A percentile compares a stretch with the other conserved stretches of the same genome.
phyloP scores from a whole-genome alignment of 129 eudicot genomes.

The Deinandra increscens region DNA sequence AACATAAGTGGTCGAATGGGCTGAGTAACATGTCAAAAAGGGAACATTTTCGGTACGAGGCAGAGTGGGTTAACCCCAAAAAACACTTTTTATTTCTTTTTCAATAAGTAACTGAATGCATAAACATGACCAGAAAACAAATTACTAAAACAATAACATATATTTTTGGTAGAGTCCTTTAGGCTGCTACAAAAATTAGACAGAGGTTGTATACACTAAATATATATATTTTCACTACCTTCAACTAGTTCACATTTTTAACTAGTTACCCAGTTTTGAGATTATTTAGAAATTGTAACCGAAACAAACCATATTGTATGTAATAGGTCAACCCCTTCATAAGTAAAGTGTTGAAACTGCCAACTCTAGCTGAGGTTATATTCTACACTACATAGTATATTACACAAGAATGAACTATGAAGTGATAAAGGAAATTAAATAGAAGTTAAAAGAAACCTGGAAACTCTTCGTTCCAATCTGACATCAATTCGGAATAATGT shows the following conservation, averaged over 20 bases:
- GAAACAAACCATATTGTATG: neutral
- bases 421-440: neutral
- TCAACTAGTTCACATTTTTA: neutral
- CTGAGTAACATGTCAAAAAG: neutral
- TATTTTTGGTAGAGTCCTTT: neutral
- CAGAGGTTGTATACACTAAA: neutral
- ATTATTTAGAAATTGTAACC: neutral
- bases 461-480: constrained; percentile 83
- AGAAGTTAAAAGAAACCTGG: constrained; percentile 53
- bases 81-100: neutral
- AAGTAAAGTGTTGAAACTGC: neutral
- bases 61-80: neutral
- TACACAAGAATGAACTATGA: neutral
- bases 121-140: neutral
- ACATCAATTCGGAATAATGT: constrained; percentile 55
- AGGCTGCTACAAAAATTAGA: neutral
- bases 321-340: neutral
- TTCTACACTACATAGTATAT: neutral
- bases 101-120: neutral
- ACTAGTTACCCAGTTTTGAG: neutral
- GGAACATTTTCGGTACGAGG: neutral
- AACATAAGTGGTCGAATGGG: neutral
- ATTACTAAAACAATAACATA: neutral
- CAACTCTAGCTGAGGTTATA: neutral
- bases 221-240: constrained; percentile 1